Percentiles rank a stretch among this genome's conserved stretches.
Conservation (phyloP, 2,329 filamentous ascomycete species). For the Epichloe gansuensis region DNA sequence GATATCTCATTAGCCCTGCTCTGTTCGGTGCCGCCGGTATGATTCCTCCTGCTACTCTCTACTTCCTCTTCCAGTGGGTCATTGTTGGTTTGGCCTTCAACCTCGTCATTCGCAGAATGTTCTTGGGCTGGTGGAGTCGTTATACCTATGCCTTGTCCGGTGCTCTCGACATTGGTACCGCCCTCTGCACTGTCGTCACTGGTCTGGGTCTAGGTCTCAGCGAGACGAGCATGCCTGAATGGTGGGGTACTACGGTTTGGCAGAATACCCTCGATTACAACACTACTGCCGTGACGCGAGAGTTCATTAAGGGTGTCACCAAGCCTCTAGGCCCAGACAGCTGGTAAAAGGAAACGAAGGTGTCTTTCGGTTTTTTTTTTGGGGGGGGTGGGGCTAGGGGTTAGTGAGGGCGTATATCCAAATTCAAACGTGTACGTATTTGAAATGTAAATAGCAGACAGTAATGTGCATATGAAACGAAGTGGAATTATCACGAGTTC, state of each 20-base stretch:
- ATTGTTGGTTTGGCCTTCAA: conserved; percentile 44
- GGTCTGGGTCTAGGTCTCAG: conserved; percentile 34
- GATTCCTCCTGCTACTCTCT: conserved; percentile 42
- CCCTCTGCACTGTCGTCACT: conserved; percentile 42
- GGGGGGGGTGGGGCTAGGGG: background rate
- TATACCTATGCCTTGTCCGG: conserved; percentile 50
- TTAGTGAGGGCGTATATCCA: background rate
- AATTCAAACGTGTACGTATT: background rate
- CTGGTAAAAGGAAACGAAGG: conserved; percentile 11
- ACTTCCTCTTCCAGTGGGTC: conserved; percentile 42
- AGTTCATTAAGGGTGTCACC: conserved; percentile 13
- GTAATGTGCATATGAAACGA: background rate
- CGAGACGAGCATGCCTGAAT: conserved; percentile 29
- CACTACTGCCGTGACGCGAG: conserved; percentile 15
- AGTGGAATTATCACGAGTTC: background rate
- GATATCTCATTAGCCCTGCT: conserved; percentile 39
- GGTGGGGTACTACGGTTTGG: conserved; percentile 30
- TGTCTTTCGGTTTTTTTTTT: background rate
- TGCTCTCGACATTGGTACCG: conserved; percentile 44
- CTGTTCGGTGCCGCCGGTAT: conserved; percentile 37
- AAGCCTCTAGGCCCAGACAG: conserved; percentile 16
- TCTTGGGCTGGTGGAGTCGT: conserved; percentile 40
- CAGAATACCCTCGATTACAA: conserved; percentile 19
- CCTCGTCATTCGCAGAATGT: conserved; percentile 34
- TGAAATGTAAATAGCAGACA: background rate